A percentile compares a stretch with the other conserved stretches of the same genome.
Evolutionary conservation across 1,139 yeast species (phyloP).

Genomic region (Pichia cactophila): DNA sequence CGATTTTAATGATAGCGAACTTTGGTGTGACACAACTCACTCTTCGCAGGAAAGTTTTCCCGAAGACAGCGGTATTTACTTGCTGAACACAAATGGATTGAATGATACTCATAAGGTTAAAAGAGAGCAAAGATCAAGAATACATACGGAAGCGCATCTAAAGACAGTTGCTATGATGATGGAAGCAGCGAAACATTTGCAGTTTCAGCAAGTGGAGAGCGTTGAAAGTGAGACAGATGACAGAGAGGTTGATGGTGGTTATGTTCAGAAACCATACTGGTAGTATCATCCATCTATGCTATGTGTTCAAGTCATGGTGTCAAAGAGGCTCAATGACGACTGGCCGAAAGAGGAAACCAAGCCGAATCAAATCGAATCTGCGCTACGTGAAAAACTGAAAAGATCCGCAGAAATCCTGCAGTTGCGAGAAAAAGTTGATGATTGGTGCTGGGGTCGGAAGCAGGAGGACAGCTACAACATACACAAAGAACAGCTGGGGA

Average conservation of each 20-base stretch:
- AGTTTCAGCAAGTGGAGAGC: neutral
- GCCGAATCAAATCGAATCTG: too few relatives aligned
- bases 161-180: conserved; percentile 25
- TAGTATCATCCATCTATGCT: neutral
- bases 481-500: too few relatives aligned
- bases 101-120: neutral
- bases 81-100: neutral
- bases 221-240: neutral
- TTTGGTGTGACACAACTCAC: neutral
- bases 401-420: too few relatives aligned
- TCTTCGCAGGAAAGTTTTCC: neutral
- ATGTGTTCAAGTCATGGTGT: too few relatives aligned
- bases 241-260: neutral
- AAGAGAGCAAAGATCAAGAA: conserved; percentile 4
- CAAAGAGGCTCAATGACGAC: neutral
- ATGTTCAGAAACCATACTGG: conserved; percentile 8
- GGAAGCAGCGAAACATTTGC: conserved; percentile 21
- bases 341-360: neutral
- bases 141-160: conserved; percentile 14
- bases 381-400: too few relatives aligned
- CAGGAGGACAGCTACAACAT: too few relatives aligned
- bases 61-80: neutral
- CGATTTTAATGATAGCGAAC: neutral
- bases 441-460: too few relatives aligned
- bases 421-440: neutral